A percentile compares a stretch with the other conserved stretches of the same genome.
These are phyloP conservation scores for Penicillium canariense DNA, from an alignment of 495 filamentous ascomycete genomes.

Conservation along the genomic window DNA sequence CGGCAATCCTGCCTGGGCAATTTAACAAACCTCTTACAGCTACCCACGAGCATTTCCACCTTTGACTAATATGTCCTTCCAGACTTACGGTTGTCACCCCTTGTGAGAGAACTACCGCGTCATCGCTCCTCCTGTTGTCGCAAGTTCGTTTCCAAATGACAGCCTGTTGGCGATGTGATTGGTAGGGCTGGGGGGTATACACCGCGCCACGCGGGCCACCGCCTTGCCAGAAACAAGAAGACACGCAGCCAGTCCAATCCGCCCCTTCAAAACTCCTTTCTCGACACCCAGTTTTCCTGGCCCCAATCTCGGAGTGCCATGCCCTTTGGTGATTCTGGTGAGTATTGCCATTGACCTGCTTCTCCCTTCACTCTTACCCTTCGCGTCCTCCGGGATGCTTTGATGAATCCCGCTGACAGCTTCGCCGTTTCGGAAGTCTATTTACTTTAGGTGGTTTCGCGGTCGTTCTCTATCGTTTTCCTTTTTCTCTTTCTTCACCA, in stretches of 20 bases:
- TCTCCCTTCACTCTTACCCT: background rate
- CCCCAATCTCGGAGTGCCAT: conserved; percentile 23
- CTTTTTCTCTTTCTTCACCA: conserved; percentile 24
- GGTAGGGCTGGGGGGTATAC: conserved; percentile 11
- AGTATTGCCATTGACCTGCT: background rate
- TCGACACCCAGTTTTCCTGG: conserved; percentile 14
- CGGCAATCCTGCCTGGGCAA: too few relatives aligned
- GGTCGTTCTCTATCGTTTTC: conserved; percentile 30
- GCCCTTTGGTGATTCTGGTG: conserved; percentile 32
- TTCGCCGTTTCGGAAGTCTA: conserved; percentile 24
- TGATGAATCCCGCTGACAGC: conserved; percentile 9
- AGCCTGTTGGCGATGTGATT: background rate
- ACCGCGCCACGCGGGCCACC: conserved; percentile 12
- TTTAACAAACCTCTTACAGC: too few relatives aligned
- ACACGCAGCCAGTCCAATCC: conserved; percentile 17
- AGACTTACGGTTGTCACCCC: too few relatives aligned
- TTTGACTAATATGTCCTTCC: too few relatives aligned
- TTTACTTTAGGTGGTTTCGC: conserved; percentile 38
- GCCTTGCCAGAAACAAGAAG: conserved; percentile 15
- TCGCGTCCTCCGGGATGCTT: background rate
- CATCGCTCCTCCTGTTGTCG: background rate
- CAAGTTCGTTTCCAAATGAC: background rate
- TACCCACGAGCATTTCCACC: too few relatives aligned
- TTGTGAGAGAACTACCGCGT: background rate
- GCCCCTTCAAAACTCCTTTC: conserved; percentile 6